These are phyloP conservation scores for Saxispiralis lemnorum DNA, from an alignment of 495 filamentous ascomycete species.

Conservation along the genomic window DNA sequence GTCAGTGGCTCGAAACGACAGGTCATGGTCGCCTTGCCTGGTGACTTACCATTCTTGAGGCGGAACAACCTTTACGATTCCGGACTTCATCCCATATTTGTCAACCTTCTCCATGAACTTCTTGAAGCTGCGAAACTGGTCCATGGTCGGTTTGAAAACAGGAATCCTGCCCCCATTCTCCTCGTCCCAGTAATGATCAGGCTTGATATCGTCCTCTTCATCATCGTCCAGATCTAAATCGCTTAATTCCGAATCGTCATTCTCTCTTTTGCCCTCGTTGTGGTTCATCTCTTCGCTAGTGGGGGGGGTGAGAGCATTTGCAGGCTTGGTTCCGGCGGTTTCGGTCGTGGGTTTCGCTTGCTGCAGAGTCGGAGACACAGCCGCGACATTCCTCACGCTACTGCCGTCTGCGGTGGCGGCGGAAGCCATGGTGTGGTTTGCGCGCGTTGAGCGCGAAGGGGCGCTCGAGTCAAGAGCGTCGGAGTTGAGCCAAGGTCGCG, in stretches of 20 bases:
- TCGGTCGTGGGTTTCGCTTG: conserved; percentile 9
- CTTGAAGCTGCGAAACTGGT: conserved; percentile 83
- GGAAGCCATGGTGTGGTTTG: neutral
- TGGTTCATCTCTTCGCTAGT: conserved; percentile 23
- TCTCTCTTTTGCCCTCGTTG: conserved; percentile 20
- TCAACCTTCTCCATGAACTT: conserved; percentile 75
- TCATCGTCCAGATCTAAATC: conserved; percentile 28
- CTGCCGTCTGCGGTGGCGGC: neutral
- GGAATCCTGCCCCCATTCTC: conserved; percentile 49
- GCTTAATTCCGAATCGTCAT: conserved; percentile 23
- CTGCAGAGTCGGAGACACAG: conserved; percentile 4
- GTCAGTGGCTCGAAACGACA: neutral
- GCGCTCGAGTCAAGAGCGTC: no score
- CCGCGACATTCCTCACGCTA: neutral
- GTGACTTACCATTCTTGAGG: conserved; percentile 69
- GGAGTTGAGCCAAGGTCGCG: no score
- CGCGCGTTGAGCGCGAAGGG: no score
- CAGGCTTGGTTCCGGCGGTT: neutral
- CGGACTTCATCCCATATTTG: conserved; percentile 88
- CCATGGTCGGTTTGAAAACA: conserved; percentile 89
- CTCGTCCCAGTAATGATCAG: conserved; percentile 71
- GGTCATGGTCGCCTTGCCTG: neutral
- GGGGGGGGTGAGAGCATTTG: conserved; percentile 25
- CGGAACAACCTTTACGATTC: conserved; percentile 88
- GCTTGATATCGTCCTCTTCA: conserved; percentile 51